phyloP scores from a whole-genome alignment of 768 basidiomycete species.

The Mrakia frigida region DNA sequence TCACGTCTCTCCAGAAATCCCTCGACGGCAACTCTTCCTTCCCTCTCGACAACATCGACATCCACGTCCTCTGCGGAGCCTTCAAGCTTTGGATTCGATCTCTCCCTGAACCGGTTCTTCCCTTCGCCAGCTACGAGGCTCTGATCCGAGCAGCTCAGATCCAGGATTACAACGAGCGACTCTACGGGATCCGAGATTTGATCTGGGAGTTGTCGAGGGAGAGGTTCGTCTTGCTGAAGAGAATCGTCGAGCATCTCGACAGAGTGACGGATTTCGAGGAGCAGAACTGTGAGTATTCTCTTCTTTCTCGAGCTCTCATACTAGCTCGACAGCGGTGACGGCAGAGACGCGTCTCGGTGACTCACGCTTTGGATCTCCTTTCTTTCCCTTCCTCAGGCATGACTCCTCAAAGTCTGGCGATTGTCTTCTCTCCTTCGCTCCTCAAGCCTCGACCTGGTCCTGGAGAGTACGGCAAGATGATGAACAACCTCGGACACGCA shows the following conservation, averaged over 20 bases:
- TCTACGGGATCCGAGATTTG: conserved; percentile 60
- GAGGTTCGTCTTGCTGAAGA: conserved; percentile 72
- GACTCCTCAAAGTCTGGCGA: conserved; percentile 77
- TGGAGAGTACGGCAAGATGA: conserved; percentile 20
- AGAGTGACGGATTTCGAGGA: conserved; percentile 35
- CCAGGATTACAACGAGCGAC: conserved; percentile 62
- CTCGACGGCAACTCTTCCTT: conserved; percentile 16
- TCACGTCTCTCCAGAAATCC: conserved; percentile 9
- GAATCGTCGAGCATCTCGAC: conserved; percentile 79
- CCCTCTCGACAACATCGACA: conserved; percentile 55
- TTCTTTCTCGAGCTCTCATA: conserved; percentile 33
- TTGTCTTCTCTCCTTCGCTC: conserved; percentile 52
- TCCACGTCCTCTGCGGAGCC: conserved; percentile 75
- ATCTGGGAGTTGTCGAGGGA: conserved; percentile 64
- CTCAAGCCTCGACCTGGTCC: conserved; percentile 21
- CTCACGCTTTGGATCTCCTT: background rate
- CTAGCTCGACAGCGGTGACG: background rate
- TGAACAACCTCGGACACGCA: conserved; percentile 34
- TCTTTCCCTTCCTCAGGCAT: conserved; percentile 55
- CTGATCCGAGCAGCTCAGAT: conserved; percentile 67
- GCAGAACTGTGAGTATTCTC: conserved; percentile 10
- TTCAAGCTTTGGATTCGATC: conserved; percentile 82
- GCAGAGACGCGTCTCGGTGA: too few species aligned
- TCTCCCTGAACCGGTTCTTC: conserved; percentile 74
- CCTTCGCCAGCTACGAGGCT: conserved; percentile 60